Evolutionary conservation across 768 basidiomycete species (phyloP).

Genomic region (Termitomyces sp.): DNA sequence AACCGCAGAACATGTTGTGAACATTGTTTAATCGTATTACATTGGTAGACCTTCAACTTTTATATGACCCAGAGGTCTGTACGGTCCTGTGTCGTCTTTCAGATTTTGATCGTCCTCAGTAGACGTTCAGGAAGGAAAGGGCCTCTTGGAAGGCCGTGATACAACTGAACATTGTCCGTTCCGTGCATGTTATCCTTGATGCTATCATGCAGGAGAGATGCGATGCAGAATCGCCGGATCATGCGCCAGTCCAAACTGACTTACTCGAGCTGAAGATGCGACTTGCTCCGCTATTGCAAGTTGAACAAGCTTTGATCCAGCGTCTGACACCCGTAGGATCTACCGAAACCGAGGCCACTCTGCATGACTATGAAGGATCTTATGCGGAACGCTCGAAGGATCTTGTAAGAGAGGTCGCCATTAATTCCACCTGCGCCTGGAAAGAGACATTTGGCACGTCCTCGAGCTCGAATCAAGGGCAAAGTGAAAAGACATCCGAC

Average conservation of each 20-base stretch:
- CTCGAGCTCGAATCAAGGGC: conserved; percentile 13
- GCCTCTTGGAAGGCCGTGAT: conserved; percentile 65
- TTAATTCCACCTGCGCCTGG: conserved; percentile 49
- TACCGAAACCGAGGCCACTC: conserved; percentile 24
- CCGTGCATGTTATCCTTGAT: conserved; percentile 58
- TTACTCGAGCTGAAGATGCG: conserved; percentile 52
- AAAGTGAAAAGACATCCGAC: conserved; percentile 27
- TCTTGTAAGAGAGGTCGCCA: conserved; percentile 40
- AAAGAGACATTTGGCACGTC: conserved; percentile 41
- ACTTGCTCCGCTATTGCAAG: conserved; percentile 53
- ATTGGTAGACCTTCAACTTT: conserved; percentile 55
- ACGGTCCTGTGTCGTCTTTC: not conserved
- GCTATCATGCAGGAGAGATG: conserved; percentile 36
- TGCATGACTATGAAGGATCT: conserved; percentile 16
- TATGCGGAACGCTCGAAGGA: conserved; percentile 22
- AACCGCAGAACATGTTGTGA: not conserved
- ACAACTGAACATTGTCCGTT: conserved; percentile 67
- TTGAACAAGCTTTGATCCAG: conserved; percentile 57
- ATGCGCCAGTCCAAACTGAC: conserved; percentile 36
- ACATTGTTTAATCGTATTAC: not conserved
- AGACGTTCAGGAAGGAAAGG: conserved; percentile 57
- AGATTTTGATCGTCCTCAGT: not conserved
- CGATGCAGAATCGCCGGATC: conserved; percentile 11
- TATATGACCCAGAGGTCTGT: conserved; percentile 54
- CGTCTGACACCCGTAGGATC: conserved; percentile 47